Evolutionary conservation across 495 filamentous ascomycete genomes (phyloP).

Genomic region (Hyaloscypha variabilis): DNA sequence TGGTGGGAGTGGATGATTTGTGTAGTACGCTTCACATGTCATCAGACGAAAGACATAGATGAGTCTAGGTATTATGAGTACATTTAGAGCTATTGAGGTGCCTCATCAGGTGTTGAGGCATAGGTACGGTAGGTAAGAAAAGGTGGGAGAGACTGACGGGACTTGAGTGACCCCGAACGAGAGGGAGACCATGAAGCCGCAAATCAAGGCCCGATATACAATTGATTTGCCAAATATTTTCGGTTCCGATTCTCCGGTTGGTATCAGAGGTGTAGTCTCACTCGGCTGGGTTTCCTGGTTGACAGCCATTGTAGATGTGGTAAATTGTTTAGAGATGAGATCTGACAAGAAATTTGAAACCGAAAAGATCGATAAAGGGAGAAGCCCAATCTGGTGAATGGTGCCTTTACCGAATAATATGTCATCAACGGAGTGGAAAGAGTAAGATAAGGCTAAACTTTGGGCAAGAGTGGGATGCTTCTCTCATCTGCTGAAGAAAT

Average conservation of each 20-base stretch:
- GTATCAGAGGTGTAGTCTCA: constrained; percentile 4
- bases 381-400: background rate
- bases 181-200: constrained; percentile 56
- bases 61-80: constrained; percentile 38
- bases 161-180: constrained; percentile 62
- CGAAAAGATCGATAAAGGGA: background rate
- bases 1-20: constrained; percentile 39
- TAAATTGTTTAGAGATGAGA: background rate
- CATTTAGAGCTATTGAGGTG: background rate
- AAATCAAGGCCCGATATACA: constrained; percentile 36
- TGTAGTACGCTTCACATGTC: constrained; percentile 61
- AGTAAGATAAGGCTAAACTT: too few species aligned
- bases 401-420: background rate
- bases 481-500: too few species aligned
- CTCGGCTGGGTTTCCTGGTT: background rate
- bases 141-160: constrained; percentile 40
- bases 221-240: constrained; percentile 9
- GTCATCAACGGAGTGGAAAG: background rate
- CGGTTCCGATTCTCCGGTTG: background rate
- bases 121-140: too few species aligned
- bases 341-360: background rate
- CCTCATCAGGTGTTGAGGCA: background rate
- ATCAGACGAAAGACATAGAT: constrained; percentile 61
- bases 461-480: too few species aligned
- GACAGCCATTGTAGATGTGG: background rate